These are phyloP conservation scores for Balakata baccata DNA, from an alignment of 345 rosid genomes.

Conservation along the genomic window DNA sequence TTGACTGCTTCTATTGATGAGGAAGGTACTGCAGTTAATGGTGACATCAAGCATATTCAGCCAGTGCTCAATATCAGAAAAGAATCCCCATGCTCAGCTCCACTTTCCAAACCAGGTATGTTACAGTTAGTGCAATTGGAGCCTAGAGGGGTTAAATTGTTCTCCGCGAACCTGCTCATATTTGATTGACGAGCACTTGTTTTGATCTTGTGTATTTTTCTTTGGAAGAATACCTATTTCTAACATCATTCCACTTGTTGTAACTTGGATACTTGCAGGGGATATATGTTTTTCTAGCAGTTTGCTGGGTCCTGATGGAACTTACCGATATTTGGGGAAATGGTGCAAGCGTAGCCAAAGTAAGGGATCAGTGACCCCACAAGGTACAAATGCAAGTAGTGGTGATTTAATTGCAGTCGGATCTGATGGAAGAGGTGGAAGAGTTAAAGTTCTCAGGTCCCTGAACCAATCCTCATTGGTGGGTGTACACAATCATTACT, in stretches of 20 bases:
- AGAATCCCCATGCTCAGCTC: conserved; percentile 31
- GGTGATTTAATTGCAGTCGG: conserved; percentile 72
- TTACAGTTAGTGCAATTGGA: conserved; percentile 13
- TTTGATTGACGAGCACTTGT: background rate
- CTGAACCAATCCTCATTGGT: conserved; percentile 48
- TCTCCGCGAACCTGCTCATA: background rate
- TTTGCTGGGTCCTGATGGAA: conserved; percentile 71
- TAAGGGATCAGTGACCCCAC: conserved; percentile 24
- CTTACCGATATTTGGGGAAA: conserved; percentile 61
- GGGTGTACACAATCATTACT: conserved; percentile 19
- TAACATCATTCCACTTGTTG: background rate
- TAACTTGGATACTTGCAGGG: conserved; percentile 35
- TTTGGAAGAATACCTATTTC: background rate
- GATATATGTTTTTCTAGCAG: conserved; percentile 63
- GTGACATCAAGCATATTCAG: conserved; percentile 19
- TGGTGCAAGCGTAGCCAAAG: conserved; percentile 79
- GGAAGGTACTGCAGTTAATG: no score
- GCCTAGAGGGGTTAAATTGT: conserved; percentile 3
- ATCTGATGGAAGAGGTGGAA: conserved; percentile 92
- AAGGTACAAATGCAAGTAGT: conserved; percentile 33
- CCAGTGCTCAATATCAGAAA: conserved; percentile 53
- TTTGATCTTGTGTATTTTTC: background rate
- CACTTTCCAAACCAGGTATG: conserved; percentile 52
- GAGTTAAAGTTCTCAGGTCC: conserved; percentile 70
- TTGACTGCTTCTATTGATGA: conserved; percentile 25